Evolutionary conservation across 2,329 filamentous ascomycete genomes (phyloP), one percentile per base, ranked within the genome.

Genomic region (Cytospora leucostoma): DNA sequence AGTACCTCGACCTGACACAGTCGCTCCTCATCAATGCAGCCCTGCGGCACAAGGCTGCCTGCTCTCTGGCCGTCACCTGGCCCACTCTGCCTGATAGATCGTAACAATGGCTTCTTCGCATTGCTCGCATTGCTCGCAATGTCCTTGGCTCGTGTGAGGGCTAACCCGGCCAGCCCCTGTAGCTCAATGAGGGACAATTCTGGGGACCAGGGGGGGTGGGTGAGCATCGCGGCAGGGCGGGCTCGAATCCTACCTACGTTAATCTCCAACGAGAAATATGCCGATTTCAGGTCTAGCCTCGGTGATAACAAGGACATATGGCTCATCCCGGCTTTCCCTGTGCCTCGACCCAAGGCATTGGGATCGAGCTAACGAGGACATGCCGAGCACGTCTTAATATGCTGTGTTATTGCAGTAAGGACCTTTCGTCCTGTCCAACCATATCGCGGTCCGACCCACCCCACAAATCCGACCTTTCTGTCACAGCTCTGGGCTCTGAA

Each of bases 331-430:
- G 61, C 49, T 35, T 54, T 47, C 56, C 60, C 49, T 56, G 59
- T 63, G 56, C 56, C 53, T 56, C 56, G 64, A 65, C 65, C 65
- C 65, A 63, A 53, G 61, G 62, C 62, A 49, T 62, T 65, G 65
- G 62, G 62, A 66, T 65, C 65, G 65, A 66, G 59, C 65, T 66
- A 66, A 53, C 47, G 65, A 66, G 40, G 65, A 66, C 65, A 62
- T 66, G 65, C 65, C 65, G 65, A 65, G 65, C 62, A 59, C 62
- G 62, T 61, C 65, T 66, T 66, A 66, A 59, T 65, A 47, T 47
- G 40, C 32, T 53, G n/a, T 53, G 53, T 40, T 61, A 61, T 64
- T 61, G 58, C 62, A 61, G 57, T 56, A 63, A 55, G 64, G 57
- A 50, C 59, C 32, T 37, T 49, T 40, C 27, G 47, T 32, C 49